Base-by-base conservation (phyloP, 2,329 filamentous ascomycete species). In the Sclerotinia nivalis region DNA sequence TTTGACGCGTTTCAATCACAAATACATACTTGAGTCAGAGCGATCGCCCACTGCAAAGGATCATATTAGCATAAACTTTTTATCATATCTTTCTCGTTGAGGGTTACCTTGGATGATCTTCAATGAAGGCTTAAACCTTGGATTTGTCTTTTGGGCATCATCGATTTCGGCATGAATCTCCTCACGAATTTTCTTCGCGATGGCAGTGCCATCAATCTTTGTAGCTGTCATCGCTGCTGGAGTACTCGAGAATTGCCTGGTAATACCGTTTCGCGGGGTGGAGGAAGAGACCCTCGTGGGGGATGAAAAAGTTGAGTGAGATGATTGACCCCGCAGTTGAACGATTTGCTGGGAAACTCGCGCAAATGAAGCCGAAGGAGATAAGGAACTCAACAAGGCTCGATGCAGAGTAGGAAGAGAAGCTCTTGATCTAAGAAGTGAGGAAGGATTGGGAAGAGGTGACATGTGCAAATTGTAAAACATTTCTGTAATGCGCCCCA, bases 121-220 rank as follows among this genome's bases (percentile, higher is more conserved):
- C 80, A 99, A 86, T 74, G 88, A 91, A 66, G 96, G 96, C 83
- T 90, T 89, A 85, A 93, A 99, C 76, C 93, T 87, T 54, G 95
- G 91, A 80, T 97, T 97, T 72, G 85, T 81, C 82, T 88, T 86
- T 82, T 97, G 95, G 80, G 89, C 91, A 80, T 92, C 85, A 75
- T 88, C 86, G 81, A 99, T 96, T 81, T 97, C 90, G 60, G 83
- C 84, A 77, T 90, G 90, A 77, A 99, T 86, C 72, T 87, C 86
- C 83, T 94, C 92, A 72, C 96, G 91, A 80, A 98, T 97, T 79
- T 85, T 87, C 84, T 95, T 96, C 76, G 96, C 96, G 83, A 98
- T 93, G 80, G 93, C 93, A 69, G 91, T 97, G 84, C 96, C 96
- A 84, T 99, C 96, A 78, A 99, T 96, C 85, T 93, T 97, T 77